Percentiles rank a stretch among this genome's conserved stretches.
Conservation (phyloP, 805 yeast genomes). For the Candida insectalens region DNA sequence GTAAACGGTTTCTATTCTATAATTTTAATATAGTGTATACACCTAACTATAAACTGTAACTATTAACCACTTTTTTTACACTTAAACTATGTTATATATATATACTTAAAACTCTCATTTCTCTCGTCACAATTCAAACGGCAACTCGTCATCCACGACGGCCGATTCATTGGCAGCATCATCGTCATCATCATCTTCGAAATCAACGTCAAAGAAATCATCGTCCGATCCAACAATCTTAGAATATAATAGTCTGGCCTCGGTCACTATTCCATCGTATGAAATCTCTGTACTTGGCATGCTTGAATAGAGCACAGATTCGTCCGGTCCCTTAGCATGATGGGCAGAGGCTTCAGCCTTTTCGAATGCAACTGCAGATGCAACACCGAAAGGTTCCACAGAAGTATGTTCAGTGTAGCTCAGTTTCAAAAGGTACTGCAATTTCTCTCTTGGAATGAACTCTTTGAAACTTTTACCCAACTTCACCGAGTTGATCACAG, state of each 20-base stretch:
- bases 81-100: background rate
- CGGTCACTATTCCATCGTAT: constrained; percentile 83
- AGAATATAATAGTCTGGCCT: constrained; percentile 65
- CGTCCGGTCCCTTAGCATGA: constrained; percentile 30
- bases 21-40: too few species aligned
- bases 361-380: constrained; percentile 30
- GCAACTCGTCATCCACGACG: constrained; percentile 31
- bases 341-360: constrained; percentile 13
- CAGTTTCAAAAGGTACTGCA: constrained; percentile 51
- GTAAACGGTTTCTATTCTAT: constrained; percentile 29
- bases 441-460: constrained; percentile 71
- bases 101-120: background rate
- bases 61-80: background rate
- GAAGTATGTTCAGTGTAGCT: constrained; percentile 51
- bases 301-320: constrained; percentile 36
- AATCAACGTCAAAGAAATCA: constrained; percentile 93
- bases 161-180: constrained; percentile 20
- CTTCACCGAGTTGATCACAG: constrained; percentile 70
- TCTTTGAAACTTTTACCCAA: constrained; percentile 79
- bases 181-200: constrained; percentile 83
- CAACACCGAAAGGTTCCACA: constrained; percentile 47
- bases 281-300: constrained; percentile 83
- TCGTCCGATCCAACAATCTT: constrained; percentile 86
- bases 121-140: constrained; percentile 23
- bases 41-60: too few species aligned